Evolutionary conservation across 805 yeast genomes (phyloP).

Genomic region (Yarrowia phangngaensis): DNA sequence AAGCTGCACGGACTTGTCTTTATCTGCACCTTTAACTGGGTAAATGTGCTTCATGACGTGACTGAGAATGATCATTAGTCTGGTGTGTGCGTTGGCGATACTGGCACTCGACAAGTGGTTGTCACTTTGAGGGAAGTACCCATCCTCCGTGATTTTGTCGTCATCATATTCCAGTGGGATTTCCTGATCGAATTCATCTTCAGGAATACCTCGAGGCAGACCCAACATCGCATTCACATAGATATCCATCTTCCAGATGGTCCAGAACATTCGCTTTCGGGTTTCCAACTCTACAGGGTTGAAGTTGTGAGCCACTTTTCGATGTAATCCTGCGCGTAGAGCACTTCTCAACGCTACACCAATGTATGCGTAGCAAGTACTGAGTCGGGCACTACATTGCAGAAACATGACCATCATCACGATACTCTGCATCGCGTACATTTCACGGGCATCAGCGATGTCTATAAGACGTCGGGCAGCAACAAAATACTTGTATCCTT

Average conservation of each 20-base stretch:
- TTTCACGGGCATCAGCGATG: conserved; percentile 77
- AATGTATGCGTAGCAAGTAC: conserved; percentile 83
- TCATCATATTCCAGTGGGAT: conserved; percentile 82
- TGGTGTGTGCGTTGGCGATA: conserved; percentile 82
- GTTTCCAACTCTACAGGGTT: conserved; percentile 80
- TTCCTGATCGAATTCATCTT: conserved; percentile 82
- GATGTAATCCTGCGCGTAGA: conserved; percentile 74
- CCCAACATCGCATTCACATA: conserved; percentile 86
- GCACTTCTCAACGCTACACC: conserved; percentile 85
- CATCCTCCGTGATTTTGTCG: conserved; percentile 71
- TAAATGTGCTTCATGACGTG: conserved; percentile 69
- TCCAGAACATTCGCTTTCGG: conserved; percentile 81
- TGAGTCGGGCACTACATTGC: conserved; percentile 82
- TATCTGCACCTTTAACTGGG: conserved; percentile 55
- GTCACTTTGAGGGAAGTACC: conserved; percentile 49
- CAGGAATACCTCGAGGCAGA: conserved; percentile 69
- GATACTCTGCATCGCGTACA: conserved; percentile 76
- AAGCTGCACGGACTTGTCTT: conserved; percentile 29
- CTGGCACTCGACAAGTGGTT: conserved; percentile 64
- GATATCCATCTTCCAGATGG: conserved; percentile 85
- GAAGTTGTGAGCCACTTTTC: conserved; percentile 59
- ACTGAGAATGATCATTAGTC: conserved; percentile 63
- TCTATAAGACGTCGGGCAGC: conserved; percentile 78
- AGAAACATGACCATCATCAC: conserved; percentile 81
- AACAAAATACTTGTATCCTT: conserved; percentile 73